Evolutionary conservation across 83 land plant genomes (phyloP).

Genomic region (Thuja plicata): DNA sequence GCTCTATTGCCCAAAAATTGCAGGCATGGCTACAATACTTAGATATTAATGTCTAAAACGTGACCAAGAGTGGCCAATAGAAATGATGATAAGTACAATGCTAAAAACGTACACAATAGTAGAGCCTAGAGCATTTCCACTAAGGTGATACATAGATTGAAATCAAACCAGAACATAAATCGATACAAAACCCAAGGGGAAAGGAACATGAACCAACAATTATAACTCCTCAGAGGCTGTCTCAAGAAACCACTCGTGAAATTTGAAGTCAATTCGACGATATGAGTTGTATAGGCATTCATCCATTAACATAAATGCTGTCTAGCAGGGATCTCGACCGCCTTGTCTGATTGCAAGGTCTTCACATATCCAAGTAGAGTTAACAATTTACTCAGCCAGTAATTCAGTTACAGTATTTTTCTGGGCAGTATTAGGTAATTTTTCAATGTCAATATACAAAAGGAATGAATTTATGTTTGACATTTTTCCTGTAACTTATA

Average conservation of each 20-base stretch:
- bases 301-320: neutral
- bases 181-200: neutral
- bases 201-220: neutral
- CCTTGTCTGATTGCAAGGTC: neutral
- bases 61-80: neutral
- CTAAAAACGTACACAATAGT: neutral
- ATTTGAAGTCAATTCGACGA: neutral
- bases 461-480: slow-evolving; percentile 55
- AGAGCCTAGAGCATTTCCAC: neutral
- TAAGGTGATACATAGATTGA: neutral
- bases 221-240: neutral
- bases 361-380: neutral
- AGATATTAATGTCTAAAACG: neutral
- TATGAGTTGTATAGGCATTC: neutral
- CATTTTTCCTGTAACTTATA: slow-evolving; percentile 51
- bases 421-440: neutral
- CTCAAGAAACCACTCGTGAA: neutral
- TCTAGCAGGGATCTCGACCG: neutral
- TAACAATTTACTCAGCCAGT: neutral
- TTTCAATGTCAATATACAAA: slow-evolving; percentile 34
- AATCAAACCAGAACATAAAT: neutral
- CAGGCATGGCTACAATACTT: neutral
- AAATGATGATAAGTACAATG: neutral
- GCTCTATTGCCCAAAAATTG: neutral
- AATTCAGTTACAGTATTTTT: neutral